Evolutionary conservation across 1,284 basidiomycete species (phyloP).

Genomic region (Tremellales sp.): DNA sequence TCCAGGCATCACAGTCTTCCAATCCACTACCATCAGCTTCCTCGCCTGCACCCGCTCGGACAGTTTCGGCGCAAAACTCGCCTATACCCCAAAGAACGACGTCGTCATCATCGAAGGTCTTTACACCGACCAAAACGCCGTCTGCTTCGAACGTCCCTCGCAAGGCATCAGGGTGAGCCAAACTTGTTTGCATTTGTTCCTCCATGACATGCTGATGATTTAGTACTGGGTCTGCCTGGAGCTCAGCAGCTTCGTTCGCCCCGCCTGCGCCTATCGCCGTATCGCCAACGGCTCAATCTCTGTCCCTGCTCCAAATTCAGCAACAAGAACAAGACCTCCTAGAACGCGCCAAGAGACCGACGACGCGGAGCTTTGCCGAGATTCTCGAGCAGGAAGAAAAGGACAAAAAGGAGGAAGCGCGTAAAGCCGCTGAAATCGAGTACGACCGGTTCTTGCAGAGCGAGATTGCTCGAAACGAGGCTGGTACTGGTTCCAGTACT

Average conservation of each 20-base stretch:
- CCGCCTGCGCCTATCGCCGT: constrained; percentile 42
- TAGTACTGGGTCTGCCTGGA: constrained; percentile 25
- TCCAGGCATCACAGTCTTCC: constrained; percentile 28
- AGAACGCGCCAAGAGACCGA: constrained; percentile 49
- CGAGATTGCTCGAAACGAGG: constrained; percentile 62
- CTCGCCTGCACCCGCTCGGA: constrained; percentile 5
- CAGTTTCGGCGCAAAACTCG: constrained; percentile 9
- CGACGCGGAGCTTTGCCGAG: constrained; percentile 60
- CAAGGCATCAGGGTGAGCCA: constrained; percentile 1
- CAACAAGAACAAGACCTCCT: constrained; percentile 63
- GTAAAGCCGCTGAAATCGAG: constrained; percentile 62
- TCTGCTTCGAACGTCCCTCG: constrained; percentile 8
- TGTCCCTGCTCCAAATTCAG: constrained; percentile 80
- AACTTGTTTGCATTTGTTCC: constrained; percentile 21
- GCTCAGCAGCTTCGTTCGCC: constrained; percentile 27
- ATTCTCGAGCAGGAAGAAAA: constrained; percentile 74
- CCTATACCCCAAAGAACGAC: constrained; percentile 6
- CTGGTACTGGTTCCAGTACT: background rate
- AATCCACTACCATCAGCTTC: background rate
- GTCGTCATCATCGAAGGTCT: constrained; percentile 2
- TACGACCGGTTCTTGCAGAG: constrained; percentile 81
- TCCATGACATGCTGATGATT: constrained; percentile 12
- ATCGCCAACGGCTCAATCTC: constrained; percentile 34
- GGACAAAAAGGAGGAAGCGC: constrained; percentile 27
- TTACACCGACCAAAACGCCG: constrained; percentile 9